Evolutionary conservation across 257 asterid species (phyloP).

Genomic region (Rehmannia glutinosa): DNA sequence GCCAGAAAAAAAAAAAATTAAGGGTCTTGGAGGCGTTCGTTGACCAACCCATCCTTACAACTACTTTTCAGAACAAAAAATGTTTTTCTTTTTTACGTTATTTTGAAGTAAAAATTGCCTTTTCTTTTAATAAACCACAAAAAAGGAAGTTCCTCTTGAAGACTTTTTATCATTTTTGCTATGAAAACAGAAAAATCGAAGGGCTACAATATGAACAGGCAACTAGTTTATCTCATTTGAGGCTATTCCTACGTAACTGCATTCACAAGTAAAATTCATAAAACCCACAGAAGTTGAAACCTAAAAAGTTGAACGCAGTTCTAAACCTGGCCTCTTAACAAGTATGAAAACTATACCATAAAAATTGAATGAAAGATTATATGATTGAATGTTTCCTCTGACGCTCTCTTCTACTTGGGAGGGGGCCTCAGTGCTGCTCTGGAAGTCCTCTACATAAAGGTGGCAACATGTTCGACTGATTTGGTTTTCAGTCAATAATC

Average conservation of each 20-base stretch:
- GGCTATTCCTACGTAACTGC: slow-evolving; percentile 20
- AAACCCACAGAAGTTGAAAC: not conserved
- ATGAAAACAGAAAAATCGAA: too few relatives aligned
- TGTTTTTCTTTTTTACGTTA: too few relatives aligned
- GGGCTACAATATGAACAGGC: slow-evolving; percentile 26
- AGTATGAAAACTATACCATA: slow-evolving; percentile 25
- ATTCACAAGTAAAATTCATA: slow-evolving; percentile 13
- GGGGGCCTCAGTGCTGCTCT: slow-evolving; percentile 13
- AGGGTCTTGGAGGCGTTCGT: too few relatives aligned
- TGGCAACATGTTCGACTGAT: slow-evolving; percentile 9
- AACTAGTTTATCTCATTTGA: slow-evolving; percentile 30
- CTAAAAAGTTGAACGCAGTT: not conserved
- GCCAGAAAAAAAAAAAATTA: too few relatives aligned
- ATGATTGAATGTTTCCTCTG: not conserved
- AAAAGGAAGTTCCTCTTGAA: too few relatives aligned
- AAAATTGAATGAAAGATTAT: slow-evolving; percentile 12
- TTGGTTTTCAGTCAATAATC: slow-evolving; percentile 9
- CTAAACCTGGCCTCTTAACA: slow-evolving; percentile 6
- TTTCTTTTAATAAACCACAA: too few relatives aligned
- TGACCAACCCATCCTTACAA: too few relatives aligned
- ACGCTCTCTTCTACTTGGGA: slow-evolving; percentile 12
- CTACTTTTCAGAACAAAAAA: too few relatives aligned
- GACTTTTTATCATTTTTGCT: too few relatives aligned
- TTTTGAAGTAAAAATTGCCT: too few relatives aligned
- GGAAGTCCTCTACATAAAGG: slow-evolving; percentile 16